These are phyloP conservation scores for Zea luxurians DNA, from an alignment of 176 grass and related monocot genomes.

Conservation along the genomic window DNA sequence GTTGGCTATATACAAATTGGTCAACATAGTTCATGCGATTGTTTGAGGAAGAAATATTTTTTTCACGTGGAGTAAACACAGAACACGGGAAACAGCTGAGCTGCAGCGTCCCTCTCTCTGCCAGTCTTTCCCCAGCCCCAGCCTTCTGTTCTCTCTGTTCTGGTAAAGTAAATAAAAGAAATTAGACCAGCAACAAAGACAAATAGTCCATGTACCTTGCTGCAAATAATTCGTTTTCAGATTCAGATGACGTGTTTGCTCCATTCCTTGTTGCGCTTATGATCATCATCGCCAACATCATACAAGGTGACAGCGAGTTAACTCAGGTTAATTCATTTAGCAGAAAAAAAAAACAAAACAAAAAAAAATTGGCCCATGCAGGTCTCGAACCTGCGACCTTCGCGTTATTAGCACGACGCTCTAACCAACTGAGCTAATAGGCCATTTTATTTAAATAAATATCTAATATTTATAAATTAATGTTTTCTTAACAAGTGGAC, in stretches of 20 bases:
- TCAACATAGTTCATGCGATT: no score
- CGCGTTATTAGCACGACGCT: conserved; percentile 93
- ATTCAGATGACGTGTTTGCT: conserved; percentile 37
- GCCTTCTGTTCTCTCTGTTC: conserved; percentile 51
- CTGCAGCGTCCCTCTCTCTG: no score
- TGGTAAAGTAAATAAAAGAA: conserved; percentile 69
- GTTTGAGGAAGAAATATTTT: no score
- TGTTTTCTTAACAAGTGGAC: no score
- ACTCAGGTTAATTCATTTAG: no score
- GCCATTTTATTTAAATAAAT: no score
- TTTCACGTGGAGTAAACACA: no score
- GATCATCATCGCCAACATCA: conserved; percentile 49
- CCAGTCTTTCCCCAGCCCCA: no score
- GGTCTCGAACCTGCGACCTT: conserved; percentile 80
- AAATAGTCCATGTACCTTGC: not conserved
- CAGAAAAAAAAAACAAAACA: no score
- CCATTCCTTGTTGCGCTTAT: conserved; percentile 66
- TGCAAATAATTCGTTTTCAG: not conserved
- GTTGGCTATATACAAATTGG: no score
- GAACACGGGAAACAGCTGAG: no score
- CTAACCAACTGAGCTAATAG: conserved; percentile 81
- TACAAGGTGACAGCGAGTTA: conserved; percentile 76
- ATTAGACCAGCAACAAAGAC: not conserved
- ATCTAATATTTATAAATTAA: no score
- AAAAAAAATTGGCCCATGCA: conserved; percentile 31